Base-by-base conservation (phyloP, 306 rosid genomes). In the Vachellia collinsii region DNA sequence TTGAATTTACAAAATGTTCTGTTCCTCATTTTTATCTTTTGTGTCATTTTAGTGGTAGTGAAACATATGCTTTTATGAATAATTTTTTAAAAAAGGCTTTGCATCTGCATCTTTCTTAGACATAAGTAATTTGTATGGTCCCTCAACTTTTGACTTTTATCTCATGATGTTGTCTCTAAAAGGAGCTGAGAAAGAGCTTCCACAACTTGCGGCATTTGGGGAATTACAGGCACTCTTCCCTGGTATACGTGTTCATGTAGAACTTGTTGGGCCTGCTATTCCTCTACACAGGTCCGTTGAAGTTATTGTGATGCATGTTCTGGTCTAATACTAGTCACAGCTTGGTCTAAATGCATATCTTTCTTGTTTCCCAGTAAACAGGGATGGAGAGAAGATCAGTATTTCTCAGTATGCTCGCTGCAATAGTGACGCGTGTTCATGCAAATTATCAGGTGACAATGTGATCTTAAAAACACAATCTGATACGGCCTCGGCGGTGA, bases 141-240 rank as follows among this genome's bases (percentile, higher is more conserved):
- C 64, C 67, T 43, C 4, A 16, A 54, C 12, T 11, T 54, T 25
- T 74, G 50, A 63, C 78, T 75, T 50, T 38, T 51, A 16, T 74
- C 16, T 79, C 6, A n/a, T 76, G 64, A 67, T 48, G 66, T 79
- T 79, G 42, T 81, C 76, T 74, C 51, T 62, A 66, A 77, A 82
- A 95, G 99, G 98, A 56, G 97, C 99, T 42, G 99, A 91, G 85
- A 93, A 90, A 81, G 99, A 93, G 89, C 87, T 93, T 82, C 86
- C 82, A 79, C 98, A 95, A 88, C 98, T 93, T 54, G 80, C 87
- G 38, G 88, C 87, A 77, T 93, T 95, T 83, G 91, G 91, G 56
- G 97, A 95, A 83, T 75, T 95, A 80, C 89, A 19, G 81, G 93
- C 89, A 1, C 92, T 95, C 84, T 90, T 95, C 74, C 98, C 98